Evolutionary conservation across 768 basidiomycete genomes (phyloP).

Genomic region (Lepiota venenata): DNA sequence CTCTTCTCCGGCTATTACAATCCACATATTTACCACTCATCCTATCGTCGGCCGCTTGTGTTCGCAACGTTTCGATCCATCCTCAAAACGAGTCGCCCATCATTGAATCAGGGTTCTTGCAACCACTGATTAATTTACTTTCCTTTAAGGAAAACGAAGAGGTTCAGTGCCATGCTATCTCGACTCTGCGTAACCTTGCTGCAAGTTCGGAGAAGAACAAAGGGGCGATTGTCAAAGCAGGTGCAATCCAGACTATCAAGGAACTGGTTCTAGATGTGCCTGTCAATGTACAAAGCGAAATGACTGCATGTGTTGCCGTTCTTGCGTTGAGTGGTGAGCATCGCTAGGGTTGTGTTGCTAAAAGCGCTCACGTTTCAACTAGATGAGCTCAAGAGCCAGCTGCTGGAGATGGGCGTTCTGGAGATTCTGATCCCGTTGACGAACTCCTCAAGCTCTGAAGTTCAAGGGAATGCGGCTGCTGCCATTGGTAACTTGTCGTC

Average conservation of each 20-base stretch:
- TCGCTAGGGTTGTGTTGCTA: neutral
- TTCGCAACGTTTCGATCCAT: slow-evolving; percentile 98
- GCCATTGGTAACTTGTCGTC: slow-evolving; percentile 97
- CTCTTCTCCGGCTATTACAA: slow-evolving; percentile 90
- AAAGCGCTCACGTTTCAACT: slow-evolving; percentile 7
- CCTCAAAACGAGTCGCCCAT: slow-evolving; percentile 98
- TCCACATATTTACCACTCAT: slow-evolving; percentile 98
- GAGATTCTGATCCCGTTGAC: slow-evolving; percentile 97
- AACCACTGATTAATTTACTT: slow-evolving; percentile 91
- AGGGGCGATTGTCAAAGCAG: slow-evolving; percentile 95
- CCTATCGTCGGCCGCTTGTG: slow-evolving; percentile 96
- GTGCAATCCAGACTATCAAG: slow-evolving; percentile 95
- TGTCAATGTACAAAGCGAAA: slow-evolving; percentile 96
- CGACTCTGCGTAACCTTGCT: slow-evolving; percentile 92
- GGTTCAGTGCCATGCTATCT: slow-evolving; percentile 98
- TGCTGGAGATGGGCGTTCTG: slow-evolving; percentile 97
- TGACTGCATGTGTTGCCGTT: slow-evolving; percentile 99
- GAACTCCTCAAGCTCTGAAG: slow-evolving; percentile 94
- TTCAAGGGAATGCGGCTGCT: slow-evolving; percentile 97
- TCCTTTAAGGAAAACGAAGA: slow-evolving; percentile 99
- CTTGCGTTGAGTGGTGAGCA: slow-evolving; percentile 87
- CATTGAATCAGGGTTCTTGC: slow-evolving; percentile 96
- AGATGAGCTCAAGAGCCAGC: slow-evolving; percentile 96
- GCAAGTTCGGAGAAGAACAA: slow-evolving; percentile 99
- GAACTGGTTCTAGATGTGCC: slow-evolving; percentile 94